Evolutionary conservation across 208 protist species (phyloP), one percentile per base, ranked within the genome.

Genomic region (Wallacemonas rigidus): DNA sequence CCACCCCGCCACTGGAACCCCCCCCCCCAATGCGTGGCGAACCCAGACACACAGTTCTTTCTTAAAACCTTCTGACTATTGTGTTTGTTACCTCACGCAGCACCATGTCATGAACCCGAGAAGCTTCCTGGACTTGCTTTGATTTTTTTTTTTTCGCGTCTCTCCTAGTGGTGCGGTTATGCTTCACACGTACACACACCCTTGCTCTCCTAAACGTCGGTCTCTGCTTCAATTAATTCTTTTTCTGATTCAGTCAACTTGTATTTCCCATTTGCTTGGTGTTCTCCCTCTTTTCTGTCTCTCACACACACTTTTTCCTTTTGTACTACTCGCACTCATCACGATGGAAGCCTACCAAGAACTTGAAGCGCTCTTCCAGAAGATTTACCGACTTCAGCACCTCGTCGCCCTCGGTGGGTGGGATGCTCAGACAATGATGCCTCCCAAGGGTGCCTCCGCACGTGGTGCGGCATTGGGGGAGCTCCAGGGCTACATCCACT

Each of bases 361-460:
- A 61, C 75, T 89, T 0, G 73, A 82, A 54, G 40, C 57, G 26
- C 15, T 83, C 6, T 86, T 83, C 60, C 71, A 69, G n/a, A 79
- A 83, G 69, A n/a, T 84, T 0, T 80, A 82, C 65, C 70, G 69
- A 45, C 78, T 80, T 51, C 47, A 47, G 43, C 76, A 84, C 67
- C 50, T 87, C 15, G 48, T 75, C 0, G 58, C 26, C 1, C 43
- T 91, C 3, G 72, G 74, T 1, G 57, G 60, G 5, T 91, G 86
- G 86, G 86, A 91, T 68, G 39, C 74, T 14, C 58, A 74, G 7
- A 67, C 71, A 9, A 72, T 81, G 43, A 91, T 91, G 86, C 83
- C 86, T 0, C 60, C 71, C 0, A 80, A 83, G 57, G 81, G 75
- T 26, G 47, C 63, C 9, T 70, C 61, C 7, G 68, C 75, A 12